Percentiles rank a stretch among this genome's conserved stretches.
Conservation (phyloP, 192 early-diverging fungal species). For the Backusella westeae region DNA sequence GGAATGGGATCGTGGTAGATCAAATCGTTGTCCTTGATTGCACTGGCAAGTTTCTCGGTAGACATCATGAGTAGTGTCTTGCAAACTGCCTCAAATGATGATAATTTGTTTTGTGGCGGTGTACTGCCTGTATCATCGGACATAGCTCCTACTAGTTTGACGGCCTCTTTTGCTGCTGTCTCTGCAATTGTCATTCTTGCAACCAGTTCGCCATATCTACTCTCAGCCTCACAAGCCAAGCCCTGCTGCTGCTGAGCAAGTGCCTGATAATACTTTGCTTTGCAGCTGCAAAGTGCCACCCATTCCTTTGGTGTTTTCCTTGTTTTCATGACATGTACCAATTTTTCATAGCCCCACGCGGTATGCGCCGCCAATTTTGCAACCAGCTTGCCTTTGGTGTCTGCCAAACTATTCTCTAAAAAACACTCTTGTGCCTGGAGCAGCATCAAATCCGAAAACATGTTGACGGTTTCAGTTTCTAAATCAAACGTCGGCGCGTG, state of each 20-base stretch:
- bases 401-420: conserved; percentile 78
- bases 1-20: conserved; percentile 93
- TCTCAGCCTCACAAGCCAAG: conserved; percentile 69
- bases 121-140: conserved; percentile 58
- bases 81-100: conserved; percentile 70
- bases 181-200: conserved; percentile 77
- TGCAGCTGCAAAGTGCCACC: conserved; percentile 81
- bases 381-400: conserved; percentile 75
- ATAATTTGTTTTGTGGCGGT: conserved; percentile 59
- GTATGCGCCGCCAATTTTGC: conserved; percentile 87
- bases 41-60: conserved; percentile 66
- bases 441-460: conserved; percentile 83
- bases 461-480: conserved; percentile 83
- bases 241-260: conserved; percentile 79
- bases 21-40: conserved; percentile 91
- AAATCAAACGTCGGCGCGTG: conserved; percentile 93
- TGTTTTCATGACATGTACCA: conserved; percentile 68
- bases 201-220: conserved; percentile 84
- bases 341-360: conserved; percentile 69
- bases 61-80: conserved; percentile 61
- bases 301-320: conserved; percentile 71
- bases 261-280: conserved; percentile 84
- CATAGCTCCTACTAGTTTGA: conserved; percentile 71
- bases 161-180: conserved; percentile 79
- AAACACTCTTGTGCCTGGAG: conserved; percentile 95